Conservation (phyloP, 345 rosid species). For the Brassica nigra region DNA sequence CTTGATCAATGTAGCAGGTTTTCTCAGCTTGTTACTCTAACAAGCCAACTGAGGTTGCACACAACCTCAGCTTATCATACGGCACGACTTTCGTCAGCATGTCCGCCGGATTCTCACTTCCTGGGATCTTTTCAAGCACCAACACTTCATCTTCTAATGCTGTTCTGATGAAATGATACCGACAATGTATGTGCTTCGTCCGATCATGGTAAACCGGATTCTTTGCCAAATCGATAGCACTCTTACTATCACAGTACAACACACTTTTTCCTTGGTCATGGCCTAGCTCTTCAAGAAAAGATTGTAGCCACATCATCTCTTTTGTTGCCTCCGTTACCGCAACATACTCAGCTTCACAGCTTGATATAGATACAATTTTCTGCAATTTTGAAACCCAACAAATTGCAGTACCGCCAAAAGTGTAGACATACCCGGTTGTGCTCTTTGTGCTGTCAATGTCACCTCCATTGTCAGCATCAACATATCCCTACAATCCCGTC, state of each 20-base stretch:
- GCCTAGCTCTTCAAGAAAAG: too few relatives aligned
- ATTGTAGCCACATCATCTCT: neutral
- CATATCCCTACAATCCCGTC: too few relatives aligned
- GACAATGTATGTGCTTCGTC: neutral
- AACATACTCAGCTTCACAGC: neutral
- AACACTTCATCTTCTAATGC: neutral
- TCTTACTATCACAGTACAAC: neutral
- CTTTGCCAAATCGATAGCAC: neutral
- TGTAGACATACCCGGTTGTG: neutral
- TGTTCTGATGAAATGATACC: neutral
- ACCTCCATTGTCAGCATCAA: too few relatives aligned
- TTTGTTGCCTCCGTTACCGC: neutral
- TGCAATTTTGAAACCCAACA: neutral
- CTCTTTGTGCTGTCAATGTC: too few relatives aligned
- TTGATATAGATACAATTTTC: neutral
- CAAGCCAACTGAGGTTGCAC: too few relatives aligned
- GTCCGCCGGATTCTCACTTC: neutral
- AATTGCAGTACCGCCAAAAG: neutral
- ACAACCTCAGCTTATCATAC: neutral
- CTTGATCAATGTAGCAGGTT: too few relatives aligned
- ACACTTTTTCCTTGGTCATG: too few relatives aligned
- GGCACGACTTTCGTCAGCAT: neutral
- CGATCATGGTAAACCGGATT: neutral
- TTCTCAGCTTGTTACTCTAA: too few relatives aligned
- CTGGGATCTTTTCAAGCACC: neutral